Base-by-base conservation (phyloP, 2,329 filamentous ascomycete genomes). In the Ceratocystiopsis sp. region DNA sequence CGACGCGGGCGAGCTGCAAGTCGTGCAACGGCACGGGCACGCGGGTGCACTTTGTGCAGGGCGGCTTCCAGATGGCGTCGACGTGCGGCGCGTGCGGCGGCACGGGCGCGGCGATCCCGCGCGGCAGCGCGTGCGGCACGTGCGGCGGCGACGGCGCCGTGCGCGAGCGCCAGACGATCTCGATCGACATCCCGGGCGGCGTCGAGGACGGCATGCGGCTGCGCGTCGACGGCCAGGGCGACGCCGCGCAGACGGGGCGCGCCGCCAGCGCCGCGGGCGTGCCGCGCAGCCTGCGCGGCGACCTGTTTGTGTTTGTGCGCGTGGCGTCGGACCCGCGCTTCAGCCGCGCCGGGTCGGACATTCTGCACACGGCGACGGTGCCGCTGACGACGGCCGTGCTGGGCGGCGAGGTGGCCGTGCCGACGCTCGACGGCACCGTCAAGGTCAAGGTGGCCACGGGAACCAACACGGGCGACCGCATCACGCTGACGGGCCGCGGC, bases 121-220 rank as follows among this genome's bases (percentile, higher is more conserved):
- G 73, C 52, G 85, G 85, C 38, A 80, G 77, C 12, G 84, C 93
- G 55, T 98, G 91, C 61, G 67, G 69, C 45, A 72, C 75, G 0
- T 98, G 91, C 59, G 65, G 69, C 46, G 91, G 91, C 35, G 77
- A 85, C 43, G 91, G 91, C 38, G 87, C 93, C 15, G 73, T 85
- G 34, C 73, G 85, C 52, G 84, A 94, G 55, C 72, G 78, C 48
- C 85, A 84, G 64, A 84, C 82, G 0, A 78, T 98, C 41, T 81
- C 74, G 25, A 73, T 98, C 37, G 87, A 96, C 53, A 95, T 98
- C 38, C 91, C 91, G 1, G 86, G 83, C 18, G 91, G 91, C 50
- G 86, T 98, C 32, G 91, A 96, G 58, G 89, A 98, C 58, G 87
- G 89, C 44, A 96, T 96, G 89, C 76, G 85, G 45, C 65, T 98